These are phyloP conservation scores for Patellifolia procumbens DNA, from an alignment of 179 eudicot species.

Conservation along the genomic window DNA sequence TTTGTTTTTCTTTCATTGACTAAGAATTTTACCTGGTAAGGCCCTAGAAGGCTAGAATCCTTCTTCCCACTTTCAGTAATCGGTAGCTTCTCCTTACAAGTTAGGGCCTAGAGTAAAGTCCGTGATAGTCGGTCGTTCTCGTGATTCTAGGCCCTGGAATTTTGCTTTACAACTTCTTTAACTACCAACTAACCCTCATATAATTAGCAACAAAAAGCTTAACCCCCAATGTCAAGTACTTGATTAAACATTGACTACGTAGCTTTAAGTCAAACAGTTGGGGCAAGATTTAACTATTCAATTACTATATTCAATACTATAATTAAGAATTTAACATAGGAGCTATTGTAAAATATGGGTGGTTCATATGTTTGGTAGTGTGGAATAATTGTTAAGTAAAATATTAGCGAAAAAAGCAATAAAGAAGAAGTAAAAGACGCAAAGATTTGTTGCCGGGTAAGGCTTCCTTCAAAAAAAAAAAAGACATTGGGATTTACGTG, in stretches of 20 bases:
- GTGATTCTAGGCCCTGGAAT: constrained; percentile 33
- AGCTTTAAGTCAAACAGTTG: constrained; percentile 8
- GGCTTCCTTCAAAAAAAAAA: too few relatives aligned
- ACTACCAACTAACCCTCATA: constrained; percentile 29
- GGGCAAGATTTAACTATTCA: neutral
- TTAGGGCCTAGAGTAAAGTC: too few relatives aligned
- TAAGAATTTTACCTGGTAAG: neutral
- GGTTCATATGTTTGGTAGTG: too few relatives aligned
- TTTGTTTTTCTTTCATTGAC: too few relatives aligned
- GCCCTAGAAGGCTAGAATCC: neutral
- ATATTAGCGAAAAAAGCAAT: too few relatives aligned
- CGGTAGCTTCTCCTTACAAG: neutral
- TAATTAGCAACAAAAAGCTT: neutral
- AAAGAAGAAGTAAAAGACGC: too few relatives aligned
- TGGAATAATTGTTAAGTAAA: too few relatives aligned
- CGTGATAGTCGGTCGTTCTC: constrained; percentile 52
- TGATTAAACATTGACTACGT: constrained; percentile 5
- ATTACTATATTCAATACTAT: neutral
- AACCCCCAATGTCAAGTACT: too few relatives aligned
- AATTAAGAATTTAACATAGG: too few relatives aligned
- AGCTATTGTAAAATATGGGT: too few relatives aligned
- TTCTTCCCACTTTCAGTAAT: constrained; percentile 6
- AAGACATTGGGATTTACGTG: too few relatives aligned
- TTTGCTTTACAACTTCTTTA: constrained; percentile 17
- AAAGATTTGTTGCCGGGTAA: too few relatives aligned